These are phyloP conservation scores for Micromonas commoda DNA, from an alignment of 139 green algal genomes.

Conservation along the genomic window DNA sequence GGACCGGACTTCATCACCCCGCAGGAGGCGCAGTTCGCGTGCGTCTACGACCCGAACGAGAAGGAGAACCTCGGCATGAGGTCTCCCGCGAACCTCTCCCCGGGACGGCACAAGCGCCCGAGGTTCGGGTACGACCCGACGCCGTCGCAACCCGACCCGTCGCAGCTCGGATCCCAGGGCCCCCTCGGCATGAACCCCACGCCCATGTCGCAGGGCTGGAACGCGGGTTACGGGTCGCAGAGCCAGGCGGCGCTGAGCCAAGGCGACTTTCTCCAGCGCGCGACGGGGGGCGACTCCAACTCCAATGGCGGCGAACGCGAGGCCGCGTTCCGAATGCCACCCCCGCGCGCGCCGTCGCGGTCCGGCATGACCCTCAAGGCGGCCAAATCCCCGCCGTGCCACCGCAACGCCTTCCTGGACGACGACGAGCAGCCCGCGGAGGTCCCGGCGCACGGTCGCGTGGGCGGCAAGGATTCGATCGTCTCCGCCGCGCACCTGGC, in stretches of 20 bases:
- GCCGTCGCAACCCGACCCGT: neutral
- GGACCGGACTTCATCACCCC: constrained; percentile 25
- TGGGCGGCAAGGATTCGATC: neutral
- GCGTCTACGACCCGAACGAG: neutral
- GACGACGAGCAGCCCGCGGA: constrained; percentile 3
- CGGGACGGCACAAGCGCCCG: constrained; percentile 9
- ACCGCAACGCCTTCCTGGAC: constrained; percentile 16
- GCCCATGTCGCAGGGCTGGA: neutral
- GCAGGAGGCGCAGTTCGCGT: constrained; percentile 16
- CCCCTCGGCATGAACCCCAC: neutral
- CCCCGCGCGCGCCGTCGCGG: no score
- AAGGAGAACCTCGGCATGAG: neutral
- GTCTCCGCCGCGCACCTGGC: neutral
- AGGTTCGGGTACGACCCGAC: constrained; percentile 9
- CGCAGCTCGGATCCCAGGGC: no score
- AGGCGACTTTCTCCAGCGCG: neutral
- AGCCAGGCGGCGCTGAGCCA: neutral
- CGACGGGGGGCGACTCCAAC: neutral
- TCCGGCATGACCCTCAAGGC: neutral
- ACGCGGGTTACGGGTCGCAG: neutral
- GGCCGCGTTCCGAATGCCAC: neutral
- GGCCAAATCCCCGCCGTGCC: constrained; percentile 8
- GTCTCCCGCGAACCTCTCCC: constrained; percentile 2
- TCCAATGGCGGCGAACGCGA: neutral
- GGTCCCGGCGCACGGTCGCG: neutral